Evolutionary conservation across 306 rosid species (phyloP).

Genomic region (Quillaja saponaria): DNA sequence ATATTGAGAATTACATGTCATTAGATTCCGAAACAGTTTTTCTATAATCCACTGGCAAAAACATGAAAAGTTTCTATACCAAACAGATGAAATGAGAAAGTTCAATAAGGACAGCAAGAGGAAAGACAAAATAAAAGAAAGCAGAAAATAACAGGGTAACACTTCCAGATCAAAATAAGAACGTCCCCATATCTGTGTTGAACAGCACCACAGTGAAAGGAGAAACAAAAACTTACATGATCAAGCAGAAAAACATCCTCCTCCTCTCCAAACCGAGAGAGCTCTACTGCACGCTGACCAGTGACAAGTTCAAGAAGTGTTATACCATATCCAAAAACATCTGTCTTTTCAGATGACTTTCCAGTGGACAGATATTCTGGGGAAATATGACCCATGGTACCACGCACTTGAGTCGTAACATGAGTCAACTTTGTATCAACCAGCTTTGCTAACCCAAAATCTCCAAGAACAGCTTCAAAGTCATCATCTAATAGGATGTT

Average conservation of each 20-base stretch:
- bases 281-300: constrained; percentile 85
- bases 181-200: neutral
- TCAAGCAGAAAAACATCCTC: constrained; percentile 93
- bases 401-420: constrained; percentile 92
- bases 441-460: constrained; percentile 79
- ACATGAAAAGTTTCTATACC: no score
- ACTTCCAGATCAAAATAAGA: neutral
- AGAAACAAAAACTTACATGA: constrained; percentile 56
- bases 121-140: no score
- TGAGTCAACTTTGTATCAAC: constrained; percentile 78
- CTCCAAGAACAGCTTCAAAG: constrained; percentile 92
- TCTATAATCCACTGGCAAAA: no score
- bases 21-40: no score
- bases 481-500: constrained; percentile 82
- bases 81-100: no score
- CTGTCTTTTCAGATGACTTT: constrained; percentile 86
- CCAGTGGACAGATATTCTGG: constrained; percentile 94
- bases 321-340: constrained; percentile 91
- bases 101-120: neutral
- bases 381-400: constrained; percentile 98
- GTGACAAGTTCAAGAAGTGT: constrained; percentile 94
- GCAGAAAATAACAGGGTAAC: no score
- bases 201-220: no score
- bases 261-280: constrained; percentile 84
- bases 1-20: no score